Conservation (phyloP, 306 rosid species). For the Rosa multiflora region DNA sequence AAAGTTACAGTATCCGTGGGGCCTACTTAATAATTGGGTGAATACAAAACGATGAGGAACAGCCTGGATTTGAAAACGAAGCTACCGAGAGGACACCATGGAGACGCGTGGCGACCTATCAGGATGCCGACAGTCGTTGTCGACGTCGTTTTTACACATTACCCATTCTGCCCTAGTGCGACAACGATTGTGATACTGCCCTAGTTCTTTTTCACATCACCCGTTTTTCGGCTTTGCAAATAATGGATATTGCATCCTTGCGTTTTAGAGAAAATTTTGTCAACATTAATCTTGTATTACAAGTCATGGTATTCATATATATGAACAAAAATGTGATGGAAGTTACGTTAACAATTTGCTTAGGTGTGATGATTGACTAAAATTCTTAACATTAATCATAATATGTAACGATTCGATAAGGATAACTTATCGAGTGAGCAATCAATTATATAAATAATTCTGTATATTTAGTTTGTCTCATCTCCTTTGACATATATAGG, state of each 20-base stretch:
- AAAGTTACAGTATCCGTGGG: background rate
- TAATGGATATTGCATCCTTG: background rate
- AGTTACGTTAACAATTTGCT: background rate
- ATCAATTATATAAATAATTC: too few species aligned
- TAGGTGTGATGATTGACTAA: too few species aligned
- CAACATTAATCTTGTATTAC: background rate
- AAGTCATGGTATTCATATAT: background rate
- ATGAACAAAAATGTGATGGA: background rate
- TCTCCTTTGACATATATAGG: too few species aligned
- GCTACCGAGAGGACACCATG: background rate
- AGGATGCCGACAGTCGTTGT: slow-evolving; percentile 44
- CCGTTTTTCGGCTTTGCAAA: background rate
- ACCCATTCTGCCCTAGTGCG: background rate
- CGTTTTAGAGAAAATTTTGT: background rate
- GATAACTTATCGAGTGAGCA: too few species aligned
- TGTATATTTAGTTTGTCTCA: too few species aligned
- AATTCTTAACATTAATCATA: too few species aligned
- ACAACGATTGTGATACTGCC: slow-evolving; percentile 20
- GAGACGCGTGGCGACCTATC: slow-evolving; percentile 16
- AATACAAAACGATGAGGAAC: background rate
- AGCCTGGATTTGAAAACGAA: background rate
- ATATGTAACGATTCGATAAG: too few species aligned
- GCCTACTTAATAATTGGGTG: background rate
- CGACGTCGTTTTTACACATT: background rate
- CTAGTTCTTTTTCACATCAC: background rate